Base-by-base conservation (phyloP, 2,329 filamentous ascomycete genomes). In the Aspergillus hortae region DNA sequence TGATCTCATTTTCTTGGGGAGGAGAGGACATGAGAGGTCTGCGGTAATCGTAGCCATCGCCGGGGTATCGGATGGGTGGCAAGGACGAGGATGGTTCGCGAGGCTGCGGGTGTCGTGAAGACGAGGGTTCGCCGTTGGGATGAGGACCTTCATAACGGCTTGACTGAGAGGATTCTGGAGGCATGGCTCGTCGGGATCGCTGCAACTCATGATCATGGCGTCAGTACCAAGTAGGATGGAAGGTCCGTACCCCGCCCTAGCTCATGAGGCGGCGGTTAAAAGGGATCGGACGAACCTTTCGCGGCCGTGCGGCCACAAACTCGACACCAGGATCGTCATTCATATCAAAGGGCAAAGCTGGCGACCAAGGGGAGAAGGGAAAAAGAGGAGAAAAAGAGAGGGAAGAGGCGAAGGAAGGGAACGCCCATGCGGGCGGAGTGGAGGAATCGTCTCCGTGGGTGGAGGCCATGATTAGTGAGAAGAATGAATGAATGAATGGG, bases 1-100 rank as follows among this genome's bases (percentile, higher is more conserved):
- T 77, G 7, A 77, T 67, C 46, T 73, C 67, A 43, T 66, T 64
- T 10, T 52, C 54, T 11, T 60, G 61, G 19, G 60, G 48, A n/a
- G 64, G 52, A n/a, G 59, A 71, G 4, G 68, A 73, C 67, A 74
- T 71, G 14, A 73, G 66, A 1, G 82, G 82, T 54, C 79, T 72
- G 53, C 81, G 72, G 55, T 74, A 80, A 56, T 84, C 82, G 42
- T 76, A 69, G 4, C 81, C 80, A 68, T 83, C 79, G n/a, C 80
- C 77, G 12, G 71, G 64, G 56, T 67, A 79, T 55, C 74, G 69
- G 53, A 62, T 59, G 4, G 33, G 62, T 62, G 69, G 67, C 56
- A 68, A 55, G 60, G 63, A 42, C 68, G 45, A 55, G 57, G 41
- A 55, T 35, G 41, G 48, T n/a, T 38, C 32, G 47, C 54, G 42